These are phyloP conservation scores for Alternaria tenuissima DNA, from an alignment of 2,329 filamentous ascomycete genomes.

Conservation along the genomic window DNA sequence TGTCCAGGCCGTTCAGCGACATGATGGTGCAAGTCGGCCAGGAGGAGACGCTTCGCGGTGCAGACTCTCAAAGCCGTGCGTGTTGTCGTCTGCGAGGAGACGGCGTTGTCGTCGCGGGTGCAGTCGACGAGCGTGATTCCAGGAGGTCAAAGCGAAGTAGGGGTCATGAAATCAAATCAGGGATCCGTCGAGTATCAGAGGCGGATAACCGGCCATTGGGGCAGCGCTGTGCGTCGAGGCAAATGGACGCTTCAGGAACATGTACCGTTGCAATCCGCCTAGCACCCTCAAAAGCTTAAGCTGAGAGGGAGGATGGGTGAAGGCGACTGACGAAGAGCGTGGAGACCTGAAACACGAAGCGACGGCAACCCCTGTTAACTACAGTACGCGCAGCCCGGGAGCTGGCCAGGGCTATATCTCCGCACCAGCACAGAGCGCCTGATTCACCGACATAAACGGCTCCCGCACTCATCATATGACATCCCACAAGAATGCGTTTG, in stretches of 20 bases:
- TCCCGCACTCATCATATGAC: not conserved
- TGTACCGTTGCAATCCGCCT: constrained; percentile 14
- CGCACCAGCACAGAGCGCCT: constrained; percentile 3
- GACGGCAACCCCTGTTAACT: not conserved
- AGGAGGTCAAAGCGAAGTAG: constrained; percentile 18
- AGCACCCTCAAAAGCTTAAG: constrained; percentile 12
- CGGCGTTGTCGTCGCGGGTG: constrained; percentile 12
- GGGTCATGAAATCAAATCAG: constrained; percentile 10
- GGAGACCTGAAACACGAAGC: constrained; percentile 17
- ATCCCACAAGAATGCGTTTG: not conserved
- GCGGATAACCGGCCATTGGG: constrained; percentile 21
- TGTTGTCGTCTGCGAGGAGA: constrained; percentile 14
- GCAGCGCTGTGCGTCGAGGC: constrained; percentile 15
- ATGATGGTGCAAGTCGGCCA: constrained; percentile 58
- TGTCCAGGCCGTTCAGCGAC: constrained; percentile 96
- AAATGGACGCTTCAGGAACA: constrained; percentile 8
- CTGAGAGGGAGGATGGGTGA: constrained; percentile 8
- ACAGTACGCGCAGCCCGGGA: not conserved
- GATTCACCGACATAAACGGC: constrained; percentile 6
- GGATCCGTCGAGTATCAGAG: constrained; percentile 23
- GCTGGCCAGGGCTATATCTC: constrained; percentile 9
- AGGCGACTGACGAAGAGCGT: constrained; percentile 8
- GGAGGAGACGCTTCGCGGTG: constrained; percentile 16
- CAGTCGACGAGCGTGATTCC: constrained; percentile 2
- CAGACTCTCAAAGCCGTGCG: constrained; percentile 19